Percentiles rank a stretch among this genome's conserved stretches.
Evolutionary conservation across 495 filamentous ascomycete genomes (phyloP).

Genomic region (Thermothielavioides terrestris): DNA sequence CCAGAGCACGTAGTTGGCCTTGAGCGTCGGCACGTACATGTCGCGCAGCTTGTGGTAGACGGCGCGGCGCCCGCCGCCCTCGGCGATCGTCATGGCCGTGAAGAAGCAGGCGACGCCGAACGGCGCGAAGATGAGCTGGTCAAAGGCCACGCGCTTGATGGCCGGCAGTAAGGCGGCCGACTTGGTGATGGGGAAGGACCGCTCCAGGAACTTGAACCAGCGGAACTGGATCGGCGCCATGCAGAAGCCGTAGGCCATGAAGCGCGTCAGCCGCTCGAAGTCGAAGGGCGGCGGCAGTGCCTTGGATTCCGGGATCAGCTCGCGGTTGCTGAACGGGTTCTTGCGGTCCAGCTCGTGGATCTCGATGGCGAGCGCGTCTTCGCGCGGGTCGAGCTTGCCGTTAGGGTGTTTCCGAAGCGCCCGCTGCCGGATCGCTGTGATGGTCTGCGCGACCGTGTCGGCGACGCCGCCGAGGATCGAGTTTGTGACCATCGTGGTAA

Average conservation of each 20-base stretch:
- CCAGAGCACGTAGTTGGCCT: conserved; percentile 96
- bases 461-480: conserved; percentile 76
- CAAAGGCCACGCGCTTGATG: conserved; percentile 81
- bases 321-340: conserved; percentile 57
- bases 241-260: conserved; percentile 92
- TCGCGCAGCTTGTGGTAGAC: conserved; percentile 80
- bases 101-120: conserved; percentile 88
- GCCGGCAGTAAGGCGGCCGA: conserved; percentile 62
- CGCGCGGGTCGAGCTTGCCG: conserved; percentile 35
- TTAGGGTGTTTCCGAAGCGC: conserved; percentile 48
- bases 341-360: conserved; percentile 84
- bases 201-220: conserved; percentile 88
- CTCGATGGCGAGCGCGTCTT: conserved; percentile 76
- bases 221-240: conserved; percentile 96
- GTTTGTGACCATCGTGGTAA: conserved; percentile 98
- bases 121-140: conserved; percentile 94
- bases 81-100: conserved; percentile 90
- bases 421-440: conserved; percentile 71
- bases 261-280: conserved; percentile 84
- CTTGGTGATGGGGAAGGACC: conserved; percentile 77
- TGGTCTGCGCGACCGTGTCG: conserved; percentile 89
- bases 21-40: conserved; percentile 86
- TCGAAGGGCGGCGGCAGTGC: conserved; percentile 76
- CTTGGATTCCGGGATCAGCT: conserved; percentile 57
- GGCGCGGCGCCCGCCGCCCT: conserved; percentile 78